Conservation (phyloP, 768 basidiomycete genomes). For the Hebeloma cylindrosporum region DNA sequence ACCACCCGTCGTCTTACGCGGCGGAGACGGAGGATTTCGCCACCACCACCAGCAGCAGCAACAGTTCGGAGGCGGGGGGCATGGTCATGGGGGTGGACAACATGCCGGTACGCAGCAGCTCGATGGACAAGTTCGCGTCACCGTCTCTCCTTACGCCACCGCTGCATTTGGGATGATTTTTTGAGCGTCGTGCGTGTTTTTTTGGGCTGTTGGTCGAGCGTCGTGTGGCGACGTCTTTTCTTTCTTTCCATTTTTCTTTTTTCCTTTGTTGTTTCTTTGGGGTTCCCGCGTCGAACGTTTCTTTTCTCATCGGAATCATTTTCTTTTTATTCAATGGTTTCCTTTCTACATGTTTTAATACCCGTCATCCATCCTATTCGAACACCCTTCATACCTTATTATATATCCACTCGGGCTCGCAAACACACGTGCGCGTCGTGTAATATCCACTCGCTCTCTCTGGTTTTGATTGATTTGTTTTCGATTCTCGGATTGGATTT, state of each 20-base stretch:
- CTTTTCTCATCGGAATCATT: neutral
- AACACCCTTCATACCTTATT: too few relatives aligned
- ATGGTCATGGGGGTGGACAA: conserved; percentile 1
- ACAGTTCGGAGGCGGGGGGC: neutral
- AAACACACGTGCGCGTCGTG: too few relatives aligned
- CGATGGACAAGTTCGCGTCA: conserved; percentile 43
- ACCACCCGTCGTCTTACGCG: conserved; percentile 8
- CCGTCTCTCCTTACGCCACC: conserved; percentile 46
- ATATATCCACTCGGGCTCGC: too few relatives aligned
- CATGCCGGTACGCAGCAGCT: conserved; percentile 16
- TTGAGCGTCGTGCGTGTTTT: neutral
- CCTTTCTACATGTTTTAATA: too few relatives aligned
- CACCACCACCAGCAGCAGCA: conserved; percentile 11
- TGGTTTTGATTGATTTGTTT: too few relatives aligned
- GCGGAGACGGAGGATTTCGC: conserved; percentile 6
- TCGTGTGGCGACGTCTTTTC: neutral
- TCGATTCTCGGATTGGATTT: too few relatives aligned
- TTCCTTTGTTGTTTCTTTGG: neutral
- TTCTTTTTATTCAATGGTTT: too few relatives aligned
- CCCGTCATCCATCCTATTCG: too few relatives aligned
- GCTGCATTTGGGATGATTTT: conserved; percentile 51
- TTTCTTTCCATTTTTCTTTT: neutral
- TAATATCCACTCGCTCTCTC: too few relatives aligned
- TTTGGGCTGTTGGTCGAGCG: too few relatives aligned
- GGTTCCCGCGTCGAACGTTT: neutral